Evolutionary conservation across 495 filamentous ascomycete species (phyloP), one percentile per base, ranked within the genome.

Genomic region (Pseudomonodictys pantanalensis): DNA sequence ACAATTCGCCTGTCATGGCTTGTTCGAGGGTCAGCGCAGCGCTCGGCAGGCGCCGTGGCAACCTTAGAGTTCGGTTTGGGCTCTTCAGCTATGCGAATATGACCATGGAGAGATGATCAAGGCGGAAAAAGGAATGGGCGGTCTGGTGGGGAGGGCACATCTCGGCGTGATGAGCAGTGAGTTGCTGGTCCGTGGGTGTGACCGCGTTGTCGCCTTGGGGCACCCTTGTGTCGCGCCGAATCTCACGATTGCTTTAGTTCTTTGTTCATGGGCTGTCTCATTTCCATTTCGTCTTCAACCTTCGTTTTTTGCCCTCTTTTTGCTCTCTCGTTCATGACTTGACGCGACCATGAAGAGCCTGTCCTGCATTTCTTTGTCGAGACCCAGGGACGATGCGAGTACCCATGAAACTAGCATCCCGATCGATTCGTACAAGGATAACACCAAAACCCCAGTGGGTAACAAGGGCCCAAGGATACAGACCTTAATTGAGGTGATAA

Each of bases 401-500:
- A 29, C 25, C 53, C 44, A 22, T 11, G 45, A 43, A n/a, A n/a
- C n/a, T 29, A 18, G 42, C 20, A 28, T 30, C 24, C 24, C 59
- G 35, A 49, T 45, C 22, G 52, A 63, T 38, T 46, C 42, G 9
- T 50, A 58, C 49, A 54, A 59, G 48, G 26, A 58, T 54, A 43
- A 39, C 25, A 24, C 49, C 42, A 41, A 33, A 25, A 49, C 32
- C 41, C 17, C 30, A 26, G 29, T 49, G 35, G 55, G 49, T 25
- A 25, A 52, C 61, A 64, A 43, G 32, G 49, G 55, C 22, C 33
- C 54, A 4, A 53, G 49, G 15, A 45, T 64, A 17, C 41, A 53
- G n/a, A 53, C 49, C 25, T 29, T 59, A 29, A 55, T 64, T 41
- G 54, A 64, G n/a, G 55, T 64, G 12, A 22, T 64, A 48, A 53